Conservation (phyloP, 2,329 filamentous ascomycete species). For the Leptographium galeiforme region DNA sequence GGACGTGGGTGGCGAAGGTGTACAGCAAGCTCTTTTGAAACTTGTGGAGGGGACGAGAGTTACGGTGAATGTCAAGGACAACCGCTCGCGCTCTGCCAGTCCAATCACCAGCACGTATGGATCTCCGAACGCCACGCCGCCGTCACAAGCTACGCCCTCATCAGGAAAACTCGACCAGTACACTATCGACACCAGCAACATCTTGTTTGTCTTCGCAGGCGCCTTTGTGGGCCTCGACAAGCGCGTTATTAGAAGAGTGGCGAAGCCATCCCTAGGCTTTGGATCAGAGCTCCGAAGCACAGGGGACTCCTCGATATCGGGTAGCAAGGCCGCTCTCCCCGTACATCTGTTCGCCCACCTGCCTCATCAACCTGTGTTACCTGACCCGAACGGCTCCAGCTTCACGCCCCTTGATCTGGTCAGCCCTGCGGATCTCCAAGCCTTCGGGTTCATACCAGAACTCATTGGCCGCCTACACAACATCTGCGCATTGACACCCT, state of each 20-base stretch:
- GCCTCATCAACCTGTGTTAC: slow-evolving; percentile 33
- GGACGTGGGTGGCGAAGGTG: slow-evolving; percentile 90
- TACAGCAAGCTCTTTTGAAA: slow-evolving; percentile 89
- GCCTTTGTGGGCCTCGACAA: slow-evolving; percentile 91
- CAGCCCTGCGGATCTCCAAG: slow-evolving; percentile 63
- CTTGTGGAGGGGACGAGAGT: slow-evolving; percentile 93
- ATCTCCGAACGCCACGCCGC: slow-evolving; percentile 28
- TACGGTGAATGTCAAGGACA: slow-evolving; percentile 78
- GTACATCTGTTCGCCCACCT: slow-evolving; percentile 44
- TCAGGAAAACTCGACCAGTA: slow-evolving; percentile 46
- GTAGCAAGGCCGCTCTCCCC: slow-evolving; percentile 46
- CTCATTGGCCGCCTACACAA: slow-evolving; percentile 93
- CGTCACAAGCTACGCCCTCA: slow-evolving; percentile 31
- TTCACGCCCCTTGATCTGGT: slow-evolving; percentile 57
- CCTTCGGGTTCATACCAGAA: slow-evolving; percentile 85
- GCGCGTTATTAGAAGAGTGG: slow-evolving; percentile 72
- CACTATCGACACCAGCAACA: slow-evolving; percentile 85
- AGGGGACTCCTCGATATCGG: slow-evolving; percentile 29
- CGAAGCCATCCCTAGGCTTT: slow-evolving; percentile 78
- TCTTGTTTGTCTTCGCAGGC: slow-evolving; percentile 92
- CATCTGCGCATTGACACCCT: slow-evolving; percentile 68
- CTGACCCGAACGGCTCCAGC: slow-evolving; percentile 18
- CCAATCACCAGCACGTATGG: slow-evolving; percentile 41
- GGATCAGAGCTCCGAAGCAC: slow-evolving; percentile 64
- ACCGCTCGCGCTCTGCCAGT: slow-evolving; percentile 40